Conservation (phyloP, 2,329 filamentous ascomycete species). For the Ceratocystis albifundus region DNA sequence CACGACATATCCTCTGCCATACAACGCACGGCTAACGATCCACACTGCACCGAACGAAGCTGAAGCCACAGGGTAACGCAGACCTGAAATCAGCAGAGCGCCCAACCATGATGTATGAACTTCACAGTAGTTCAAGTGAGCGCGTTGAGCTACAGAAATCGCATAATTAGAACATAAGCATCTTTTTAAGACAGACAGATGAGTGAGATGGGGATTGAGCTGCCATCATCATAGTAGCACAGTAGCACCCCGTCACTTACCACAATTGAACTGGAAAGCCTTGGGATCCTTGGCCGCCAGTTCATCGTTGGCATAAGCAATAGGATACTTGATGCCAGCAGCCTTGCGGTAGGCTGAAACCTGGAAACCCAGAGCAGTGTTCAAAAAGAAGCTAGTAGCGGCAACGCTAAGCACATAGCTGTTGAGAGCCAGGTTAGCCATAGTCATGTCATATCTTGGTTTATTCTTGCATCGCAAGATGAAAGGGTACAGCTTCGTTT, state of each 20-base stretch:
- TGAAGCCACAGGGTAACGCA: slow-evolving; percentile 42
- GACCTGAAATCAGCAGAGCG: slow-evolving; percentile 44
- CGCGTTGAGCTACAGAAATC: slow-evolving; percentile 39
- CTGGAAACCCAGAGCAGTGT: slow-evolving; percentile 40
- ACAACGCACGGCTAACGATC: slow-evolving; percentile 42
- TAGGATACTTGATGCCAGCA: slow-evolving; percentile 46
- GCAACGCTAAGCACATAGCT: slow-evolving; percentile 53
- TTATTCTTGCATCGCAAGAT: neutral
- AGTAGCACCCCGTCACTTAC: slow-evolving; percentile 29
- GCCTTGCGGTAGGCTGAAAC: slow-evolving; percentile 41
- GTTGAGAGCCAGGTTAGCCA: slow-evolving; percentile 18
- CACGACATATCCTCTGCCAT: slow-evolving; percentile 44
- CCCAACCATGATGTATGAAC: slow-evolving; percentile 44
- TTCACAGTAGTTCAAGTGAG: slow-evolving; percentile 54
- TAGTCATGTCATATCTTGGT: too few relatives aligned
- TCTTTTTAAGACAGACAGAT: neutral
- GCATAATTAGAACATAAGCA: neutral
- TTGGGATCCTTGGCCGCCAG: slow-evolving; percentile 43
- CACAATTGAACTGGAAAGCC: slow-evolving; percentile 52
- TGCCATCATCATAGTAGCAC: neutral
- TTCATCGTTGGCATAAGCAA: slow-evolving; percentile 44
- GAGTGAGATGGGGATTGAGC: neutral
- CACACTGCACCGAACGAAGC: slow-evolving; percentile 42
- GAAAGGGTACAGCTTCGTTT: neutral
- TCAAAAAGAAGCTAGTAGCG: slow-evolving; percentile 47